Percentiles rank a stretch among this genome's conserved stretches.
These are phyloP conservation scores for Phellinidium pouzarii DNA, from an alignment of 1,284 basidiomycete genomes.

Conservation along the genomic window DNA sequence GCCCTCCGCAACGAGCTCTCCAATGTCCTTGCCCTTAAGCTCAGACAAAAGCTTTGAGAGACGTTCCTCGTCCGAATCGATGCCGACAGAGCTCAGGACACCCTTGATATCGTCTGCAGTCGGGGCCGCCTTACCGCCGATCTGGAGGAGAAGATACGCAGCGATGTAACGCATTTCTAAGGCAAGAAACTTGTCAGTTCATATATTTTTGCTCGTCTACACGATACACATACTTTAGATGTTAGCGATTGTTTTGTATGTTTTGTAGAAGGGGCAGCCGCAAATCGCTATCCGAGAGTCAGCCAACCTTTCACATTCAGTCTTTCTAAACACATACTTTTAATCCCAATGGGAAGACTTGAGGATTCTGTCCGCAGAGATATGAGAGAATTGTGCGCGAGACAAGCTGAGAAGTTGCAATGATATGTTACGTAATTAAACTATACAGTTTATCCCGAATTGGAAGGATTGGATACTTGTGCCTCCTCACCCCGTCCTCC, in stretches of 20 bases:
- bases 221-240: slow-evolving; percentile 14
- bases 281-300: slow-evolving; percentile 48
- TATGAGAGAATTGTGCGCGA: not conserved
- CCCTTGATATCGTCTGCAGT: slow-evolving; percentile 87
- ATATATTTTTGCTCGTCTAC: not conserved
- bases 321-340: slow-evolving; percentile 43
- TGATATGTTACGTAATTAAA: slow-evolving; percentile 16
- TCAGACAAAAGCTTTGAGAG: slow-evolving; percentile 86
- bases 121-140: slow-evolving; percentile 89
- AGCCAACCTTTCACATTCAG: not conserved
- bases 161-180: slow-evolving; percentile 86
- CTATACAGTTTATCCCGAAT: slow-evolving; percentile 19
- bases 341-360: slow-evolving; percentile 86
- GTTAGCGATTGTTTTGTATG: slow-evolving; percentile 29
- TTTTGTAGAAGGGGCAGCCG: too few relatives aligned
- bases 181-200: not conserved
- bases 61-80: slow-evolving; percentile 84
- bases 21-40: slow-evolving; percentile 89
- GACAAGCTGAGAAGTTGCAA: not conserved
- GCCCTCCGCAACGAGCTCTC: slow-evolving; percentile 88
- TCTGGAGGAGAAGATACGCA: slow-evolving; percentile 95
- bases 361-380: slow-evolving; percentile 67
- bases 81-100: slow-evolving; percentile 82
- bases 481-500: slow-evolving; percentile 12
- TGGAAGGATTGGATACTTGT: not conserved